phyloP scores from a whole-genome alignment of 306 rosid genomes.

The Betula pendula region DNA sequence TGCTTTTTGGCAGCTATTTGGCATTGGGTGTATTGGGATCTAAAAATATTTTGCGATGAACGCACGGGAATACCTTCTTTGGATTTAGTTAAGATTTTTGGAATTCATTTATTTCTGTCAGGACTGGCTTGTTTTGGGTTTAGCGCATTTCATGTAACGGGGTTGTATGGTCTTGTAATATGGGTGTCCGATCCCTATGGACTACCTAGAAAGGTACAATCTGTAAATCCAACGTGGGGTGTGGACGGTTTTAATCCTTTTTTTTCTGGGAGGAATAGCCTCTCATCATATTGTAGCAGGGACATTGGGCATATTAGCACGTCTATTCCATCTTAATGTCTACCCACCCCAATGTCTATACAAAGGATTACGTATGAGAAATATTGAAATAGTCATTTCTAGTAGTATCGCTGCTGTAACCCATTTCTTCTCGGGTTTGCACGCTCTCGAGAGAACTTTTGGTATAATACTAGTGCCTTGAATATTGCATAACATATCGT shows the following conservation, averaged over 20 bases:
- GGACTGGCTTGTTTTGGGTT: neutral
- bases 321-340: constrained; percentile 1
- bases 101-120: neutral
- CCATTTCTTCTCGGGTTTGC: too few species aligned
- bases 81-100: neutral
- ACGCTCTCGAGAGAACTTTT: too few species aligned
- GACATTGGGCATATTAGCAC: neutral
- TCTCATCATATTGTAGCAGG: constrained; percentile 4
- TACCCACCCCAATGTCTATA: neutral
- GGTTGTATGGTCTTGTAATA: neutral
- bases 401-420: too few species aligned
- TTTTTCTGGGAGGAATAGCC: neutral
- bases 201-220: neutral
- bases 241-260: constrained; percentile 13
- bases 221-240: neutral
- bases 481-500: too few species aligned
- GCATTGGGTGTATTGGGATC: constrained; percentile 12
- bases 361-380: neutral
- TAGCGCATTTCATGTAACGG: neutral
- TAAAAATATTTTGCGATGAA: neutral
- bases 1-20: neutral
- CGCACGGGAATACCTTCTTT: neutral
- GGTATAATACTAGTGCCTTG: too few species aligned
- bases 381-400: too few species aligned
- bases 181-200: neutral